Conservation (phyloP, 805 yeast genomes). For the Cyberlindnera misumaiensis region DNA sequence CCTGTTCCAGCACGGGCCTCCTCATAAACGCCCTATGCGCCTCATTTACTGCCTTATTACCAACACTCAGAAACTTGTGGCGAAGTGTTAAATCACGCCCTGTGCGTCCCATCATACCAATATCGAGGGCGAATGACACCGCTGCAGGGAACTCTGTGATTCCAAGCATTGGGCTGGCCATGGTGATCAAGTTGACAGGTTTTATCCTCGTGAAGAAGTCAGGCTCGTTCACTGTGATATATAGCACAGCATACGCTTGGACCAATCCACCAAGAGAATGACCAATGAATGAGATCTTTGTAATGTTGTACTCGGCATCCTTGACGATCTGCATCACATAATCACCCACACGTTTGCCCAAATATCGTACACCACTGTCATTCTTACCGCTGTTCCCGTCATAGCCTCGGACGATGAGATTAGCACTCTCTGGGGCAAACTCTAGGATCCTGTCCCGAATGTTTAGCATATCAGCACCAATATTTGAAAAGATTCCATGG, state of each 20-base stretch:
- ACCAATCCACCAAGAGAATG: constrained; percentile 93
- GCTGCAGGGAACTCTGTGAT: constrained; percentile 84
- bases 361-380: constrained; percentile 76
- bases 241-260: constrained; percentile 86
- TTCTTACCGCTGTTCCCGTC: constrained; percentile 83
- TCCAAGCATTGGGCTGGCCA: constrained; percentile 89
- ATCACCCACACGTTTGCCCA: constrained; percentile 78
- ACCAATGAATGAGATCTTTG: constrained; percentile 76
- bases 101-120: constrained; percentile 88
- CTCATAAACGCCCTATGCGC: constrained; percentile 17
- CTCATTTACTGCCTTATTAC: constrained; percentile 3
- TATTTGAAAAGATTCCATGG: constrained; percentile 89
- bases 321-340: constrained; percentile 43
- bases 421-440: constrained; percentile 24
- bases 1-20: constrained; percentile 63
- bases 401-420: constrained; percentile 76
- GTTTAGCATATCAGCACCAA: constrained; percentile 84
- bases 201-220: constrained; percentile 56
- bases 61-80: constrained; percentile 25
- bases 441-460: constrained; percentile 73
- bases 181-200: constrained; percentile 72
- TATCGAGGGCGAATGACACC: constrained; percentile 74
- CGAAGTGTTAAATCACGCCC: constrained; percentile 84
- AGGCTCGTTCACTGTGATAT: constrained; percentile 55
- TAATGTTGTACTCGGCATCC: constrained; percentile 38